These are phyloP conservation scores for Eimeria maxima DNA, from an alignment of 169 alveolate species.

Conservation along the genomic window DNA sequence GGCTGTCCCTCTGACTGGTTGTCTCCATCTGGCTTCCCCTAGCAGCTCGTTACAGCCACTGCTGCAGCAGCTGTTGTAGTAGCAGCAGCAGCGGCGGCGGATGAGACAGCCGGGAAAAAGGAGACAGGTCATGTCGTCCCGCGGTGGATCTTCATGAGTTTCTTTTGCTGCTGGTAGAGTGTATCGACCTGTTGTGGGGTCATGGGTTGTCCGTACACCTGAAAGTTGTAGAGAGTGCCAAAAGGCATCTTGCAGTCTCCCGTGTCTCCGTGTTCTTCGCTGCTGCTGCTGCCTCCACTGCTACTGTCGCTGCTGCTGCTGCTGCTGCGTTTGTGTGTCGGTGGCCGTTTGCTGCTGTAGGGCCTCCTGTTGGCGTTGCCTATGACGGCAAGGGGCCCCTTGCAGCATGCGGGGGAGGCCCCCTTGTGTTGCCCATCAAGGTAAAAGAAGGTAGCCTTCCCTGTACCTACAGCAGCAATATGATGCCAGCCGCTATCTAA, in stretches of 20 bases:
- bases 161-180: not conserved
- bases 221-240: constrained; percentile 13
- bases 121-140: not conserved
- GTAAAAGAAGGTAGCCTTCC: not conserved
- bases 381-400: constrained; percentile 40
- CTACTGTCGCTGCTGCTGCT: constrained; percentile 44
- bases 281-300: constrained; percentile 16
- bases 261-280: constrained; percentile 22
- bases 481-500: constrained; percentile 36
- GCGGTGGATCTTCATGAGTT: not conserved
- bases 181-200: constrained; percentile 1
- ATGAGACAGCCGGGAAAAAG: not conserved
- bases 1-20: not conserved
- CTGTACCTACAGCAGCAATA: not conserved
- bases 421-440: constrained; percentile 1
- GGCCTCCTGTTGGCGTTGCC: constrained; percentile 20
- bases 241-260: constrained; percentile 46
- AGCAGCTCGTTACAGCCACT: not conserved
- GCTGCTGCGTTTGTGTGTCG: not conserved
- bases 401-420: constrained; percentile 38
- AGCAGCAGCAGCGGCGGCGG: not conserved
- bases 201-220: constrained; percentile 68
- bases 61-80: not conserved
- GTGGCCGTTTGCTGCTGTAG: not conserved
- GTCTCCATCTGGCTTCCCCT: no score